These are phyloP conservation scores for Diplotaxis tenuifolia DNA, from an alignment of 345 rosid genomes.

Conservation along the genomic window DNA sequence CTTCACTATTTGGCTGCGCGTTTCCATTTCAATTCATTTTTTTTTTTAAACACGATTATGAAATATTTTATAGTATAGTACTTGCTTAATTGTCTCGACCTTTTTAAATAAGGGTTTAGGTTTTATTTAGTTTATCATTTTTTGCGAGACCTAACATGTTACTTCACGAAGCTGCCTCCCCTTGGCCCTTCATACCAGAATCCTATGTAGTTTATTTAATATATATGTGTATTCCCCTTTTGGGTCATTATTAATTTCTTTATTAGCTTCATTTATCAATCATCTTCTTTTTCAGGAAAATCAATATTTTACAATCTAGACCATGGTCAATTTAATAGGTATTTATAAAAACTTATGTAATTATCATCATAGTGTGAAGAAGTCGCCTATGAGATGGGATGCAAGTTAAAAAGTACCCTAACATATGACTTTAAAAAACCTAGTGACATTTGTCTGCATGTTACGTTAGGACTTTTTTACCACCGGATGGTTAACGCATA, in stretches of 20 bases:
- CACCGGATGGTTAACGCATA: neutral
- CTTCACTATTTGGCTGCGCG: constrained; percentile 39
- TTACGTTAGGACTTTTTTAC: neutral
- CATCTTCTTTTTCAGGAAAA: neutral
- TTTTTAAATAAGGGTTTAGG: neutral
- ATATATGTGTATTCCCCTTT: neutral
- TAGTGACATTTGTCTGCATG: constrained; percentile 5
- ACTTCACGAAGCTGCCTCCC: constrained; percentile 38
- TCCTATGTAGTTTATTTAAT: constrained; percentile 29
- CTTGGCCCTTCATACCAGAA: constrained; percentile 27
- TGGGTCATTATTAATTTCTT: neutral
- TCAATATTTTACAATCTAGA: neutral
- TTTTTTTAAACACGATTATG: neutral
- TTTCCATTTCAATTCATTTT: constrained; percentile 16
- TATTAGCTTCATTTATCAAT: neutral
- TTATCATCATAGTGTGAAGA: neutral
- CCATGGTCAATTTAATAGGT: neutral
- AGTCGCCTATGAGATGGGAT: neutral
- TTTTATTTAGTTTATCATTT: constrained; percentile 13
- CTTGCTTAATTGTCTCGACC: neutral
- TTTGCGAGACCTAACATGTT: constrained; percentile 37
- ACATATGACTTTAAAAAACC: neutral
- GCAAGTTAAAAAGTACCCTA: neutral
- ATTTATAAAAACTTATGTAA: neutral
- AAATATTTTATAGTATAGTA: neutral